Conservation (phyloP, 1,284 basidiomycete genomes). For the Megacollybia platyphylla region DNA sequence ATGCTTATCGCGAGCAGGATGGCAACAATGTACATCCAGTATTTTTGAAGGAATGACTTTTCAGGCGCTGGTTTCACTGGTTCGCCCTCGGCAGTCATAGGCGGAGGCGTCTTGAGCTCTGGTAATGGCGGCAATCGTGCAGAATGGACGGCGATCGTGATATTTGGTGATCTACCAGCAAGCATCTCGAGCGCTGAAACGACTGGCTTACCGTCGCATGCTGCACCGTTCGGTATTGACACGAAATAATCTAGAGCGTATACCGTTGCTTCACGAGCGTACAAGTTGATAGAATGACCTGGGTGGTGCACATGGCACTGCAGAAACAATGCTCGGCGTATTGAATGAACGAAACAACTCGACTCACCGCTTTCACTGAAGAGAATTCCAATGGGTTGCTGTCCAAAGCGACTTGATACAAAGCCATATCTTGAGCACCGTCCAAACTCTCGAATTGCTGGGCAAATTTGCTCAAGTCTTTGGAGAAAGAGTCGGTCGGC, state of each 20-base stretch:
- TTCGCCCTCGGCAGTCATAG: conserved; percentile 52
- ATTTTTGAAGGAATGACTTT: conserved; percentile 72
- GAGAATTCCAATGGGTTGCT: conserved; percentile 53
- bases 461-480: conserved; percentile 30
- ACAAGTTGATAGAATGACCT: conserved; percentile 40
- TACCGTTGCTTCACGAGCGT: conserved; percentile 29
- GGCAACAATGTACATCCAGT: conserved; percentile 49
- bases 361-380: conserved; percentile 57
- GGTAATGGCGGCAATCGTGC: conserved; percentile 50
- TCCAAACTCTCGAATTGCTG: conserved; percentile 19
- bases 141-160: conserved; percentile 35
- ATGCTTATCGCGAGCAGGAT: conserved; percentile 46
- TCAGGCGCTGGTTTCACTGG: conserved; percentile 49
- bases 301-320: conserved; percentile 50
- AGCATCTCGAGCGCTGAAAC: conserved; percentile 13
- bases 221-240: conserved; percentile 50
- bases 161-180: conserved; percentile 22
- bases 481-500: conserved; percentile 24
- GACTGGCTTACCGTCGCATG: conserved; percentile 35
- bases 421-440: conserved; percentile 21
- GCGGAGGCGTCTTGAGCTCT: conserved; percentile 51
- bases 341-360: conserved; percentile 2
- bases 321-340: conserved; percentile 8
- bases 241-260: conserved; percentile 63
- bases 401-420: conserved; percentile 70